Percentiles rank a stretch among this genome's conserved stretches.
These are phyloP conservation scores for Ganoderma sinense DNA, from an alignment of 1,284 basidiomycete genomes.

Conservation along the genomic window DNA sequence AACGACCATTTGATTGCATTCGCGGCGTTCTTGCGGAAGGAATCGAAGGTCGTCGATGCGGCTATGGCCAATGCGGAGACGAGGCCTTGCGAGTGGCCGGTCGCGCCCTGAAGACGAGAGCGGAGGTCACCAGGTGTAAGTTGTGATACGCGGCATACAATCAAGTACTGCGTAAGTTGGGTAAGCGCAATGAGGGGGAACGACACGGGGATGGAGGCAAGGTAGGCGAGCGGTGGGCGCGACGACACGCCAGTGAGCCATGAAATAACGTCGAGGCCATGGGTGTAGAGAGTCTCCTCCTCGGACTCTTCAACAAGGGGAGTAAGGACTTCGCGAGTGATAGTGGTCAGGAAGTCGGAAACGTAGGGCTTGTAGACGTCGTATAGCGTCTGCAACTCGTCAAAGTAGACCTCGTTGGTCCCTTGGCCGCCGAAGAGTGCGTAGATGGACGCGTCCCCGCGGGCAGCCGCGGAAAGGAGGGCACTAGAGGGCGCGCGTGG, in stretches of 20 bases:
- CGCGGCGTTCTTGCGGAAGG: slow-evolving; percentile 77
- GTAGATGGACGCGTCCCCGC: slow-evolving; percentile 84
- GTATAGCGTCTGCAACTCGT: slow-evolving; percentile 92
- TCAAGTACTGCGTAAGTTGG: slow-evolving; percentile 93
- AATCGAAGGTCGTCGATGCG: slow-evolving; percentile 80
- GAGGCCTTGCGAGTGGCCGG: slow-evolving; percentile 97
- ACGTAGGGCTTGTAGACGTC: slow-evolving; percentile 92
- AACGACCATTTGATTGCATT: slow-evolving; percentile 94
- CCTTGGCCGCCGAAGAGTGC: slow-evolving; percentile 99
- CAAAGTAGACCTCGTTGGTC: slow-evolving; percentile 97
- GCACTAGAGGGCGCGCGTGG: slow-evolving; percentile 75
- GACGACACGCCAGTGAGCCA: slow-evolving; percentile 83
- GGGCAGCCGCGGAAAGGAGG: slow-evolving; percentile 75
- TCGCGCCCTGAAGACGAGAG: slow-evolving; percentile 82
- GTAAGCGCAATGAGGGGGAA: slow-evolving; percentile 96
- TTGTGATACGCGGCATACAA: slow-evolving; percentile 78
- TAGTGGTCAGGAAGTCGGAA: slow-evolving; percentile 68
- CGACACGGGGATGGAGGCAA: slow-evolving; percentile 95
- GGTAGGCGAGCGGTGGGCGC: slow-evolving; percentile 86
- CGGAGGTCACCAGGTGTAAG: slow-evolving; percentile 86
- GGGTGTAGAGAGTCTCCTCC: slow-evolving; percentile 75
- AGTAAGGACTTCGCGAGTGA: slow-evolving; percentile 74
- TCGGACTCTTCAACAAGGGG: slow-evolving; percentile 76
- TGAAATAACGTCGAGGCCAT: slow-evolving; percentile 83
- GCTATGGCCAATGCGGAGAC: slow-evolving; percentile 91